Evolutionary conservation across 2,329 filamentous ascomycete species (phyloP), one percentile per base, ranked within the genome.

Genomic region (Nemania diffusa): DNA sequence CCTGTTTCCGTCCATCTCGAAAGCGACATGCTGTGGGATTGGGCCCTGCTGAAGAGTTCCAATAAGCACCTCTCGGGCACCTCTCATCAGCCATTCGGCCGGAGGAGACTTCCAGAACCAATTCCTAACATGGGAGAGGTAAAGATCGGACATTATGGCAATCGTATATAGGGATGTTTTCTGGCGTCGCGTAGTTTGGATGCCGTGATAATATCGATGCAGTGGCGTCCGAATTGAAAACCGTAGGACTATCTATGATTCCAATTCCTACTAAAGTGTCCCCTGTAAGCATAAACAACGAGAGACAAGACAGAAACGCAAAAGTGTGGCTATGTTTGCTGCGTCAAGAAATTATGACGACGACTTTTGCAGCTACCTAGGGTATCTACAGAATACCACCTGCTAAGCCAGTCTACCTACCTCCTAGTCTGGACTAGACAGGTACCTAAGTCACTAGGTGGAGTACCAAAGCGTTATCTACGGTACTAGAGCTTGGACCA

Each of bases 1-100:
- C 75, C 96, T 85, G 81, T 99, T 99, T 63, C 96, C 96, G 79
- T 99, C 96, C 96, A 99, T 99, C 74, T 97, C 95, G 77, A 99
- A 99, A n/a, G 96, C 96, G 68, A 99, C 89, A 88, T 99, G 96
- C 76, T 93, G 90, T 9, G 96, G 96, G 62, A 99, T 91, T 1
- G 94, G 93, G 0, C 96, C 96, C 80, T 97, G 95, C 76, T 91
- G 91, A 61, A 98, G 82, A 57, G 94, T 92, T 62, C 93, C 93
- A 73, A 99, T 96, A 69, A 98, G 85, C 57, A 97, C 83, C 78
- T 97, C 92, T 70, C 93, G 90, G 22, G 97, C 81, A 74, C 91
- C 89, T 67, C 88, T 89, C 67, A 97, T 84, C n/a, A 87, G 88
- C 91, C 93, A 97, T 88, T 97, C 94, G 73, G 93, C 90, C 0